Evolutionary conservation across 78 protist species (phyloP).

Genomic region (Dictyostelium brefeldianum): DNA sequence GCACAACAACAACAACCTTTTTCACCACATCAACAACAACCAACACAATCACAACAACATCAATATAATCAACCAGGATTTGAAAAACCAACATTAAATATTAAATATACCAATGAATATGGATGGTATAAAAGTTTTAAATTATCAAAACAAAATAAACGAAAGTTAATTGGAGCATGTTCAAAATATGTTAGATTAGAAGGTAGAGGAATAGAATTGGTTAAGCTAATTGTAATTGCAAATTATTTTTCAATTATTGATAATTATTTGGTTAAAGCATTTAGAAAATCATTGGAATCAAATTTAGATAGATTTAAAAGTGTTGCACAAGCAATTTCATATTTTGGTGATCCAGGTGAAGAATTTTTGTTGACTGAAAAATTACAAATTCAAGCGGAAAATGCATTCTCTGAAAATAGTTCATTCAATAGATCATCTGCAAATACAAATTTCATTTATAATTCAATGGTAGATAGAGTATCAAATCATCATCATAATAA

Average conservation of each 20-base stretch:
- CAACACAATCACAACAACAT: background rate
- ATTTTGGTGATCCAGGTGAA: background rate
- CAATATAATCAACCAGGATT: background rate
- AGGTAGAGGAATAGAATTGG: background rate
- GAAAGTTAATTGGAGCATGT: background rate
- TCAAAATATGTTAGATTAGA: background rate
- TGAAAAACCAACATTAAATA: background rate
- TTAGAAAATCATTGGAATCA: constrained; percentile 7
- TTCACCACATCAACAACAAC: background rate
- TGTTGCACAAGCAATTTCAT: background rate
- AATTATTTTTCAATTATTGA: constrained; percentile 31
- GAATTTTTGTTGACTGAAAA: background rate
- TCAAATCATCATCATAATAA: background rate
- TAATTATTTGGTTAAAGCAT: constrained; percentile 16
- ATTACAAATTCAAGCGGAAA: background rate
- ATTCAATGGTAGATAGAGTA: constrained; percentile 14
- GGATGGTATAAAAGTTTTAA: constrained; percentile 11
- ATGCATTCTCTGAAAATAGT: background rate
- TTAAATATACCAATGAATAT: background rate
- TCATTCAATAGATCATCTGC: background rate
- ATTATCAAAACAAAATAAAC: background rate
- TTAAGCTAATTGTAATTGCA: background rate
- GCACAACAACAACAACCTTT: background rate
- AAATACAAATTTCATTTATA: background rate
- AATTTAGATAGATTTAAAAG: background rate